A percentile compares a stretch with the other conserved stretches of the same genome.
Conservation (phyloP, 2,329 filamentous ascomycete species). For the Colletotrichum agaves region DNA sequence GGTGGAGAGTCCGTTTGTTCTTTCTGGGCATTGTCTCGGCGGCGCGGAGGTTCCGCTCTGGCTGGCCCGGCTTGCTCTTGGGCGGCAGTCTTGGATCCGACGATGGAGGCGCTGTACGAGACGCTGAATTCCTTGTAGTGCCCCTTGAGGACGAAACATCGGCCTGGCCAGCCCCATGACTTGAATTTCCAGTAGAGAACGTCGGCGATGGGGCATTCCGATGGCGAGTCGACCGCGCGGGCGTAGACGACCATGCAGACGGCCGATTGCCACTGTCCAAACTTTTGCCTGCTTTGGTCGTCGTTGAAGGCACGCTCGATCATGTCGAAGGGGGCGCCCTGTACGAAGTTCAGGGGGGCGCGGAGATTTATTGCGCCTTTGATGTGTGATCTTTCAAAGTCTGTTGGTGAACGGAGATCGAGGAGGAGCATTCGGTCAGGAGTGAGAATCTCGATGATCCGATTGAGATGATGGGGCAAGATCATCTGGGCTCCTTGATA, state of each 20-base stretch:
- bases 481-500: conserved; percentile 58
- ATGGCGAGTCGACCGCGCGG: conserved; percentile 58
- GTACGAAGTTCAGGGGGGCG: conserved; percentile 60
- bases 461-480: conserved; percentile 61
- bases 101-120: conserved; percentile 63
- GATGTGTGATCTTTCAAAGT: conserved; percentile 63
- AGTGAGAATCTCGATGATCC: conserved; percentile 61
- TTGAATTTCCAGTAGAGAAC: conserved; percentile 58
- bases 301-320: conserved; percentile 62
- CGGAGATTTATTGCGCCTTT: conserved; percentile 63
- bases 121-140: conserved; percentile 66
- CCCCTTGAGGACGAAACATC: conserved; percentile 65
- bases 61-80: conserved; percentile 52
- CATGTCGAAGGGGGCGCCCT: conserved; percentile 59
- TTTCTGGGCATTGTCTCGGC: conserved; percentile 7
- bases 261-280: conserved; percentile 58
- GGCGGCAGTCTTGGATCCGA: conserved; percentile 52
- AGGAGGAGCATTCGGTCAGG: conserved; percentile 59
- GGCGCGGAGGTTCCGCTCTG: conserved; percentile 43
- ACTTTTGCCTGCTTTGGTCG: conserved; percentile 57
- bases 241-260: conserved; percentile 65
- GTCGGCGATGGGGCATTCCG: conserved; percentile 62
- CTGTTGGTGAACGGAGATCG: conserved; percentile 58
- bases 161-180: conserved; percentile 59
- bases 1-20: neutral